These are phyloP conservation scores for Phytophthora citricola DNA, from an alignment of 352 stramenopile genomes.

Conservation along the genomic window DNA sequence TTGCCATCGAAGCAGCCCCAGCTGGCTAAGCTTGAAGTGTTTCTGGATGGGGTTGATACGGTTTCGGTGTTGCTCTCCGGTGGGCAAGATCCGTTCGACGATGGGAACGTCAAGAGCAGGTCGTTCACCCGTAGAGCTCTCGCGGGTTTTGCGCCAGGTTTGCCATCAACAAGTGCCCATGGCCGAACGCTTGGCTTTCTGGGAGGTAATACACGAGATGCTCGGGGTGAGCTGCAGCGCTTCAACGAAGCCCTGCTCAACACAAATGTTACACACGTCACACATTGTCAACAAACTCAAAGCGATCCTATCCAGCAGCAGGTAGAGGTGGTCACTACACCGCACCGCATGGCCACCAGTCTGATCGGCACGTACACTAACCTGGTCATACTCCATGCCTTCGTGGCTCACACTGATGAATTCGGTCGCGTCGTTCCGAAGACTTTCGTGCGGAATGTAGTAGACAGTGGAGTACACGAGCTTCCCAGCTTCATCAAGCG, in stretches of 20 bases:
- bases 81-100: slow-evolving; percentile 13
- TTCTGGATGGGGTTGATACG: slow-evolving; percentile 23
- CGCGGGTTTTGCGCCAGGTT: slow-evolving; percentile 50
- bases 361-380: slow-evolving; percentile 28
- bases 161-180: slow-evolving; percentile 6
- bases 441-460: slow-evolving; percentile 67
- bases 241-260: slow-evolving; percentile 29
- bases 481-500: slow-evolving; percentile 46
- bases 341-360: slow-evolving; percentile 28
- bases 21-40: slow-evolving; percentile 14
- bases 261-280: slow-evolving; percentile 27
- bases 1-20: slow-evolving; percentile 9
- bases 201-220: slow-evolving; percentile 56
- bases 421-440: slow-evolving; percentile 4
- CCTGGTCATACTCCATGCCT: slow-evolving; percentile 25
- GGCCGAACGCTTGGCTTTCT: slow-evolving; percentile 8
- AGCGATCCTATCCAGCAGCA: slow-evolving; percentile 19
- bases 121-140: slow-evolving; percentile 55
- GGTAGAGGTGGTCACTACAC: slow-evolving; percentile 16
- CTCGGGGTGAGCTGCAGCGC: slow-evolving; percentile 51
- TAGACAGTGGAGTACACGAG: slow-evolving; percentile 63
- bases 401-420: slow-evolving; percentile 53
- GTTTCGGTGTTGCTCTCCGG: slow-evolving; percentile 30
- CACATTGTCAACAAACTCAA: slow-evolving; percentile 23
- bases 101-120: slow-evolving; percentile 46